Evolutionary conservation across 768 basidiomycete species (phyloP).

Genomic region (Boletus eberwhitei): DNA sequence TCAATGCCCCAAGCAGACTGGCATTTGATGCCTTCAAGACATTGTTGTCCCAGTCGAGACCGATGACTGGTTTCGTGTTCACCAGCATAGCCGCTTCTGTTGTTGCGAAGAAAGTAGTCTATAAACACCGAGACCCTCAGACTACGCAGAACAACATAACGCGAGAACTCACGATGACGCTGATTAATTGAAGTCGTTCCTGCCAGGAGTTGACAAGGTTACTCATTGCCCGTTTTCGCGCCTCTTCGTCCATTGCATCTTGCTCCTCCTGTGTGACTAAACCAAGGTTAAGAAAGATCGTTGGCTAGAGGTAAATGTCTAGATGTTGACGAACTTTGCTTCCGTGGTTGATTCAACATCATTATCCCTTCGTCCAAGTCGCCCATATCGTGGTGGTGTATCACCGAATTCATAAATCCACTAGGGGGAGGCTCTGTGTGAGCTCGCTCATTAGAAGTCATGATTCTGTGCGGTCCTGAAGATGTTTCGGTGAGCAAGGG

Average conservation of each 20-base stretch:
- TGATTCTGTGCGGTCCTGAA: constrained; percentile 12
- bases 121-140: background rate
- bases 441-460: constrained; percentile 11
- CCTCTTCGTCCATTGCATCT: constrained; percentile 45
- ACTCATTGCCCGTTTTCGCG: constrained; percentile 42
- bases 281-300: background rate
- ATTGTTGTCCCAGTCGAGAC: constrained; percentile 8
- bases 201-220: constrained; percentile 60
- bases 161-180: constrained; percentile 47
- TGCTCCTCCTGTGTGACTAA: constrained; percentile 49
- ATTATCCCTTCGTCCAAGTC: constrained; percentile 15
- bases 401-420: constrained; percentile 25
- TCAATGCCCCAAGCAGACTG: constrained; percentile 48
- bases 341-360: constrained; percentile 4
- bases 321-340: constrained; percentile 16
- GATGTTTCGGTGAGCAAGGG: background rate
- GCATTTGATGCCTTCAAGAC: constrained; percentile 40
- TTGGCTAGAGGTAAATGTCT: background rate
- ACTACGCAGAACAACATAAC: background rate
- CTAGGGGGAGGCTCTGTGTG: constrained; percentile 15
- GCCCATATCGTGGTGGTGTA: constrained; percentile 7
- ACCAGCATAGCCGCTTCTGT: constrained; percentile 53
- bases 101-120: constrained; percentile 65
- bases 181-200: constrained; percentile 59
- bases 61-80: constrained; percentile 35